These are phyloP conservation scores for Lyophyllum atratum DNA, from an alignment of 768 basidiomycete genomes.

Conservation along the genomic window DNA sequence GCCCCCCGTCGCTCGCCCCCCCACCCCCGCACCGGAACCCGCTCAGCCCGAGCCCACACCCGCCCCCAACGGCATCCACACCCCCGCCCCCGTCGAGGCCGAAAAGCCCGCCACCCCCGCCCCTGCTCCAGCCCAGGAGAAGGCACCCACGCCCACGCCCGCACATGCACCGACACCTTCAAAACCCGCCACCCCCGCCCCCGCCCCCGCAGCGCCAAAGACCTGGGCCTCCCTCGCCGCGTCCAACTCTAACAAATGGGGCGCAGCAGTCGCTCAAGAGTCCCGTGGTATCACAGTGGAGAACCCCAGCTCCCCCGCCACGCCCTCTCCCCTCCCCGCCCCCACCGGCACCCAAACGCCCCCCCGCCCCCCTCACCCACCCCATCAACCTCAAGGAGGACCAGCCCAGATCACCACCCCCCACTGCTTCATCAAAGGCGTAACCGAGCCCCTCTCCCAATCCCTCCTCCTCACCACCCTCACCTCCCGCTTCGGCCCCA, in stretches of 20 bases:
- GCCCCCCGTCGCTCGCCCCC: slow-evolving; percentile 31
- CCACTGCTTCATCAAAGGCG: slow-evolving; percentile 92
- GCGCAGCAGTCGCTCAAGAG: slow-evolving; percentile 75
- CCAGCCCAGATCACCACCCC: too few relatives aligned
- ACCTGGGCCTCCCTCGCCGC: slow-evolving; percentile 95
- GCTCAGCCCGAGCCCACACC: slow-evolving; percentile 25
- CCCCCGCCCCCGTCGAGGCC: slow-evolving; percentile 24
- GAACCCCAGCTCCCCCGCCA: too few relatives aligned
- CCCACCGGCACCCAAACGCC: slow-evolving; percentile 29
- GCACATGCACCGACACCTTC: slow-evolving; percentile 25
- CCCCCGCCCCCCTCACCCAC: slow-evolving; percentile 20
- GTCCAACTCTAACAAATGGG: slow-evolving; percentile 82
- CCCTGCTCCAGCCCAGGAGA: slow-evolving; percentile 34
- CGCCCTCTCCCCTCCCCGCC: too few relatives aligned
- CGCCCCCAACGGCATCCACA: slow-evolving; percentile 34
- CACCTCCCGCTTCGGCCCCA: slow-evolving; percentile 67
- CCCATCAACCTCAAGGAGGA: slow-evolving; percentile 9
- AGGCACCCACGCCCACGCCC: not conserved
- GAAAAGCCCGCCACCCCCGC: slow-evolving; percentile 26
- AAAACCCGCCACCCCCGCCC: slow-evolving; percentile 28
- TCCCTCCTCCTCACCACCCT: slow-evolving; percentile 51
- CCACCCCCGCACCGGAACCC: slow-evolving; percentile 35
- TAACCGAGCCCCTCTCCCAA: slow-evolving; percentile 65
- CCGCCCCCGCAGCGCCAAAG: slow-evolving; percentile 53
- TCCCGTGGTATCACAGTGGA: slow-evolving; percentile 78